These are phyloP conservation scores for Solanum gandarillasii DNA, from an alignment of 257 asterid species.

Conservation along the genomic window DNA sequence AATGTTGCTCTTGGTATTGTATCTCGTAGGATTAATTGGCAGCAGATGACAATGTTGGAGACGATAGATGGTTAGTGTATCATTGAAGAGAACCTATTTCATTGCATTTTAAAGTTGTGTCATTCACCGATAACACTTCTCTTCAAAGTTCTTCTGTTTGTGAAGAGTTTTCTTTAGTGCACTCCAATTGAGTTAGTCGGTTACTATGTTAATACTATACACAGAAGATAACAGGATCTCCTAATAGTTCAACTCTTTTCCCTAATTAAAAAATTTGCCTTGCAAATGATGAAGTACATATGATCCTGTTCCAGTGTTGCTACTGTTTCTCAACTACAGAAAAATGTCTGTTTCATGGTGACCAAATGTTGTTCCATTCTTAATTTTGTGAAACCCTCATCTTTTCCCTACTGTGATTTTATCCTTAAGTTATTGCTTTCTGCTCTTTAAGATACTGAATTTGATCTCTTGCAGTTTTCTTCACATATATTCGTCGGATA, in stretches of 20 bases:
- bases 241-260: not conserved
- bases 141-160: not conserved
- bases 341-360: not conserved
- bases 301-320: not conserved
- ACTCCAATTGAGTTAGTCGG: not conserved
- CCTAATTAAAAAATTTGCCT: not conserved
- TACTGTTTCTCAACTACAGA: not conserved
- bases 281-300: not conserved
- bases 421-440: not conserved
- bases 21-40: constrained; percentile 90
- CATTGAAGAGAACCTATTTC: not conserved
- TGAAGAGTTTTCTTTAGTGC: not conserved
- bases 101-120: not conserved
- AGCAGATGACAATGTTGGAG: constrained; percentile 73
- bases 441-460: not conserved
- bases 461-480: constrained; percentile 52
- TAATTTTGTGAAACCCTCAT: not conserved
- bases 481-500: constrained; percentile 67
- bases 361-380: not conserved
- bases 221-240: not conserved
- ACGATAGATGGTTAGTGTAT: constrained; percentile 61
- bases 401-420: not conserved
- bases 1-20: constrained; percentile 88
- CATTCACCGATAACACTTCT: not conserved
- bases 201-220: not conserved